Evolutionary conservation across 1,139 yeast species (phyloP).

Genomic region (Candida pseudoviswanathii): DNA sequence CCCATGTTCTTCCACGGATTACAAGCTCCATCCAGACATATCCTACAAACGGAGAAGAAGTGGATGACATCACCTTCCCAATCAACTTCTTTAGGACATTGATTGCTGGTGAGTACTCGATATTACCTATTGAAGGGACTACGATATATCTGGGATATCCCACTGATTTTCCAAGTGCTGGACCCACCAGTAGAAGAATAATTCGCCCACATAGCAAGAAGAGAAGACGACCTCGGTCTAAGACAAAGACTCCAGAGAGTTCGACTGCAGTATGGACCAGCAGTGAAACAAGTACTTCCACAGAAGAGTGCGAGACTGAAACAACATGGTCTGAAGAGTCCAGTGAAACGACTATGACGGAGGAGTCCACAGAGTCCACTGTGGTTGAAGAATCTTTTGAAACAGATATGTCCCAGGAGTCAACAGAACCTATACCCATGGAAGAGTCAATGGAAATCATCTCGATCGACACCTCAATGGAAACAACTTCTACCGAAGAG

Average conservation of each 20-base stretch:
- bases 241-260: background rate
- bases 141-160: background rate
- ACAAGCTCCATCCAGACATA: background rate
- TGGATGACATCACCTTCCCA: slow-evolving; percentile 4
- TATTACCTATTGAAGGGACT: slow-evolving; percentile 6
- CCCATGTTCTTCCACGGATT: background rate
- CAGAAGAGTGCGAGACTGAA: background rate
- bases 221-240: background rate
- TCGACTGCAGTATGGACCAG: background rate
- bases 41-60: slow-evolving; percentile 2
- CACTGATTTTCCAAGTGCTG: background rate
- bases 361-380: too few species aligned
- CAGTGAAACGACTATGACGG: background rate
- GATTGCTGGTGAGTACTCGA: slow-evolving; percentile 1
- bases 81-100: background rate
- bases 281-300: background rate
- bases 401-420: too few species aligned
- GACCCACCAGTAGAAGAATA: background rate
- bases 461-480: too few species aligned
- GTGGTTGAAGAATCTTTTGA: too few species aligned
- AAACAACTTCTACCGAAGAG: too few species aligned
- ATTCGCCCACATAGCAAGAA: background rate
- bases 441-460: too few species aligned
- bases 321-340: background rate
- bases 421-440: too few species aligned